Evolutionary conservation across 2,329 filamentous ascomycete species (phyloP), one percentile per base, ranked within the genome.

Genomic region (Endocalyx cinctus): DNA sequence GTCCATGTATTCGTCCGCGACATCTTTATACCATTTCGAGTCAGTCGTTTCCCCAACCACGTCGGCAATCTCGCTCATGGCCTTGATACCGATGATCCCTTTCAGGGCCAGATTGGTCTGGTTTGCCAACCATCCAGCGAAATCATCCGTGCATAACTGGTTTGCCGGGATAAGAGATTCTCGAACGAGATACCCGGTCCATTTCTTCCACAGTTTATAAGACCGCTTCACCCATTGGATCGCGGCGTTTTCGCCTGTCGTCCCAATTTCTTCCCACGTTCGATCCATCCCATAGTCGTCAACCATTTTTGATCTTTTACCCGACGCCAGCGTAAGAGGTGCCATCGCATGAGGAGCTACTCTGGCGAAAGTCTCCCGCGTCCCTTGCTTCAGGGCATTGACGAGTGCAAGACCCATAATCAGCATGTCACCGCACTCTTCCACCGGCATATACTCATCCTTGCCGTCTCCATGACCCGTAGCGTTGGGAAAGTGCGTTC

Each of bases 361-460:
- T 69, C 73, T 80, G 8, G 74, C 63, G 18, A 82, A 84, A 5
- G 74, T 67, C 5, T 70, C 67, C 29, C 72, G 64, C 3, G 73
- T 69, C 34, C 72, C 66, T 43, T 87, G 84, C 29, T 67, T 75
- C 34, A 90, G 64, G 2, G 84, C 82, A 48, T 90, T 89, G 14
- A 84, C 78, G 23, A 90, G 63, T 5, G 86, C 82, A 31, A 92
- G 64, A 0, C 81, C 83, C 81, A 87, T 85, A 47, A 86, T 84
- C 31, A 89, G 66, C 68, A 89, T 84, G 46, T 86, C 78, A 4
- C 82, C 82, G 46, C 80, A 84, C 56, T 86, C 82, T 50, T 85
- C 81, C 1, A 85, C 75, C 0, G 82, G 82, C 82, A 85, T 85
- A 48, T 84, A 83, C 53, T 85, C 82, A 47, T 85, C 82, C 2